These are phyloP conservation scores for Arthrobotrys pseudoclavata DNA, from an alignment of 2,329 filamentous ascomycete species.

Conservation along the genomic window DNA sequence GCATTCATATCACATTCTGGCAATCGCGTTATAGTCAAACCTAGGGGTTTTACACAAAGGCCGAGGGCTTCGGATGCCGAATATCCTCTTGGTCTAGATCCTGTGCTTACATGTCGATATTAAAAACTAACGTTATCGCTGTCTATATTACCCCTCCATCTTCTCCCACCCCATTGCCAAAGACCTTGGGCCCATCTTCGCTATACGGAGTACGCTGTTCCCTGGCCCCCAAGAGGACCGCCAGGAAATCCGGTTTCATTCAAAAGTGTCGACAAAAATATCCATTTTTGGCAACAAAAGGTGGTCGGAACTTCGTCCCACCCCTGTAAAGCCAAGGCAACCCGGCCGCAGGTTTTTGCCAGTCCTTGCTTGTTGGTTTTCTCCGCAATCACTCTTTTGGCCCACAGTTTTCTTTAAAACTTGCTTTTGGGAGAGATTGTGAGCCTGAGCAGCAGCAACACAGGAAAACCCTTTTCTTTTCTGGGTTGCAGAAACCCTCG, in stretches of 20 bases:
- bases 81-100: conserved; percentile 3
- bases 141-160: conserved; percentile 13
- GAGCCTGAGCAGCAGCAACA: not conserved
- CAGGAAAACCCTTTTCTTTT: conserved; percentile 1
- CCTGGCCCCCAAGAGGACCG: not conserved
- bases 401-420: not conserved
- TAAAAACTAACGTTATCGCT: conserved; percentile 5
- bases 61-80: conserved; percentile 2
- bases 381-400: conserved; percentile 3
- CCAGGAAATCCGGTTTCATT: conserved; percentile 10
- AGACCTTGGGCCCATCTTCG: not conserved
- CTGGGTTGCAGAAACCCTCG: not conserved
- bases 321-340: conserved; percentile 15
- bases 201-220: not conserved
- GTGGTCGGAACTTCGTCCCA: conserved; percentile 4
- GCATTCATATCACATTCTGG: conserved; percentile 19
- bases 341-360: conserved; percentile 8
- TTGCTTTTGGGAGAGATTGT: conserved; percentile 14
- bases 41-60: not conserved
- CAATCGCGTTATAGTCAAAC: not conserved
- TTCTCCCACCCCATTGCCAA: not conserved
- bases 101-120: not conserved
- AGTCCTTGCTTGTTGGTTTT: conserved; percentile 7
- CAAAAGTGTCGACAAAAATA: not conserved
- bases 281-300: conserved; percentile 28